These are phyloP conservation scores for Boletus pseudopeckii DNA, from an alignment of 768 basidiomycete species.

Conservation along the genomic window DNA sequence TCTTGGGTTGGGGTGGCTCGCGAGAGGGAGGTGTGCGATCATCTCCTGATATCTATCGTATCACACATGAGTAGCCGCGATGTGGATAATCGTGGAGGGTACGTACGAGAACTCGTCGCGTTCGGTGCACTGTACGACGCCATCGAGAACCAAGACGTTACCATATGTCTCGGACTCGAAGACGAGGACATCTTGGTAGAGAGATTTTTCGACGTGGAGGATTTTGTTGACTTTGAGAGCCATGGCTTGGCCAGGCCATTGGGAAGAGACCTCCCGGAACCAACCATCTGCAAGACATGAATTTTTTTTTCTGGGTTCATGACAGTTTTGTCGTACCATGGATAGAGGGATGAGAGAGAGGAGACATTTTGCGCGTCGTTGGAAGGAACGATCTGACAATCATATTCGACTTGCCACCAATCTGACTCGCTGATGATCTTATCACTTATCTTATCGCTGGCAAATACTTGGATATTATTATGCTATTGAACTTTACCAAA, in stretches of 20 bases:
- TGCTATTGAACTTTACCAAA: too few species aligned
- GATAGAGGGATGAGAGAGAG: conserved; percentile 55
- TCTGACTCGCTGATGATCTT: background rate
- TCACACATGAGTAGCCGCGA: background rate
- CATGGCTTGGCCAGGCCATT: conserved; percentile 99
- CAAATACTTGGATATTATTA: too few species aligned
- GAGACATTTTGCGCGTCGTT: conserved; percentile 41
- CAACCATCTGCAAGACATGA: conserved; percentile 65
- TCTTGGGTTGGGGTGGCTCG: conserved; percentile 94
- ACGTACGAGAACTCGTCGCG: conserved; percentile 97
- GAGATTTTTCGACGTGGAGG: conserved; percentile 88
- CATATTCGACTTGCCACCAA: background rate
- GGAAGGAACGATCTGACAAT: conserved; percentile 1
- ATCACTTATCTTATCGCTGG: conserved; percentile 3
- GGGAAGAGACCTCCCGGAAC: conserved; percentile 92
- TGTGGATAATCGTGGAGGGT: background rate
- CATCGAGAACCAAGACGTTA: conserved; percentile 95
- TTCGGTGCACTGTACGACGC: conserved; percentile 95
- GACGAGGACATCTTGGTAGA: conserved; percentile 96
- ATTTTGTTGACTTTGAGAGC: conserved; percentile 94
- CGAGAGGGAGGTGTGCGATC: conserved; percentile 96
- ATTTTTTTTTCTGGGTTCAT: conserved; percentile 7
- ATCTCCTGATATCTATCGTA: conserved; percentile 91
- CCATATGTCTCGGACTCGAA: conserved; percentile 95
- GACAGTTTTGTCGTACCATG: conserved; percentile 34